Conservation (phyloP, 306 rosid genomes). For the Canavalia ensiformis region DNA sequence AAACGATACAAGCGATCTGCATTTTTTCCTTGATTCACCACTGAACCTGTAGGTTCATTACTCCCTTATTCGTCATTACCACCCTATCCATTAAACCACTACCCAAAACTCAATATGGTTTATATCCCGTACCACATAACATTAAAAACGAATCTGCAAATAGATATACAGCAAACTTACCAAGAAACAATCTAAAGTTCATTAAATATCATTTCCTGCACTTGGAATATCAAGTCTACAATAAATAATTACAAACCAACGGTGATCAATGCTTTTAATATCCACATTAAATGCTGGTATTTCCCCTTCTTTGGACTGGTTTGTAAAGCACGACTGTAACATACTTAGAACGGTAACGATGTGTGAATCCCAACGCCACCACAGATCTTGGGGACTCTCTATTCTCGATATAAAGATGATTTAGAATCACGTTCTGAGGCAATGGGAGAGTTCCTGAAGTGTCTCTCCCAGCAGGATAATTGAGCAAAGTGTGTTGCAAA, state of each 20-base stretch:
- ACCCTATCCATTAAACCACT: background rate
- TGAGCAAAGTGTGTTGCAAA: constrained; percentile 72
- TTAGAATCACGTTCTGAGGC: constrained; percentile 75
- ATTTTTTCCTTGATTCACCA: no score
- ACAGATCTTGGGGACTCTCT: constrained; percentile 84
- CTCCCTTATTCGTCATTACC: background rate
- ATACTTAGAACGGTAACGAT: constrained; percentile 85
- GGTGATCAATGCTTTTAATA: constrained; percentile 11
- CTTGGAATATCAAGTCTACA: constrained; percentile 47
- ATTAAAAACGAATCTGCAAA: background rate
- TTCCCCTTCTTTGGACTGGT: constrained; percentile 84
- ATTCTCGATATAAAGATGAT: constrained; percentile 94
- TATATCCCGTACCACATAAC: background rate
- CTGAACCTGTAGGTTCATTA: background rate
- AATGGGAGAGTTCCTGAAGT: constrained; percentile 63
- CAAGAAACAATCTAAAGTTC: constrained; percentile 29
- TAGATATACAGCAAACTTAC: constrained; percentile 12
- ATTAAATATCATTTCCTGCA: constrained; percentile 42
- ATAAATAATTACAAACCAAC: constrained; percentile 50
- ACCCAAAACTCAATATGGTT: background rate
- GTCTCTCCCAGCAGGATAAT: constrained; percentile 67
- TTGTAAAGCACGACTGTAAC: constrained; percentile 97
- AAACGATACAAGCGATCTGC: no score
- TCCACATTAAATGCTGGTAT: constrained; percentile 50
- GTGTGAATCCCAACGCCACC: constrained; percentile 90